Conservation (phyloP, 805 yeast genomes). For the Starmerella riodocensis region DNA sequence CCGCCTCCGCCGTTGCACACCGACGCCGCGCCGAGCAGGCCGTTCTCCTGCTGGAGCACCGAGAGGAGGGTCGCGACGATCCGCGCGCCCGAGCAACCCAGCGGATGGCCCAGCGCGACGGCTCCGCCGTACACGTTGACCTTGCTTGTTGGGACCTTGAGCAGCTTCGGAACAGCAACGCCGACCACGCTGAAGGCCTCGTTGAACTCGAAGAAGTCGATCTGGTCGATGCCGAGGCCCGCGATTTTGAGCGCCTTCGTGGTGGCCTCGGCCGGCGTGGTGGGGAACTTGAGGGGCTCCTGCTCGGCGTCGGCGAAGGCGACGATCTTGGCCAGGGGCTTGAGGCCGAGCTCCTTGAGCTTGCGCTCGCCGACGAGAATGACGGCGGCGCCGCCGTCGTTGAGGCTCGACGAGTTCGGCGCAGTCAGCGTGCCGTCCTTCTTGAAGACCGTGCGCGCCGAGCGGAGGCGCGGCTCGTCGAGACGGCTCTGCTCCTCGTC, state of each 20-base stretch:
- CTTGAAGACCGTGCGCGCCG: slow-evolving; percentile 91
- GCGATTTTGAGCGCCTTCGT: slow-evolving; percentile 94
- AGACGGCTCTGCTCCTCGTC: slow-evolving; percentile 81
- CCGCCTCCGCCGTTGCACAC: slow-evolving; percentile 99
- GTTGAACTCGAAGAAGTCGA: slow-evolving; percentile 89
- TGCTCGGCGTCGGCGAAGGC: slow-evolving; percentile 99
- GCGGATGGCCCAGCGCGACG: slow-evolving; percentile 90
- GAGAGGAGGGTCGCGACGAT: slow-evolving; percentile 74
- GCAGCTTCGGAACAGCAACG: slow-evolving; percentile 71
- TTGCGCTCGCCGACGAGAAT: slow-evolving; percentile 74
- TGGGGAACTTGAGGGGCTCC: slow-evolving; percentile 86
- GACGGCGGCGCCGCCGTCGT: slow-evolving; percentile 97
- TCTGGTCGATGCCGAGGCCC: slow-evolving; percentile 44
- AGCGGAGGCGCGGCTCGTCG: slow-evolving; percentile 58
- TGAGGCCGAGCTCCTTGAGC: slow-evolving; percentile 71
- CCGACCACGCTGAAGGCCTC: slow-evolving; percentile 98
- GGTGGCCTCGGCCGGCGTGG: slow-evolving; percentile 88
- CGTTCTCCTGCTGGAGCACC: slow-evolving; percentile 71
- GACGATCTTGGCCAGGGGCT: slow-evolving; percentile 73
- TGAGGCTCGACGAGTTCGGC: slow-evolving; percentile 89
- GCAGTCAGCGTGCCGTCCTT: slow-evolving; percentile 95
- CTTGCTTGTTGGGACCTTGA: slow-evolving; percentile 43
- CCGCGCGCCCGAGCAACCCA: slow-evolving; percentile 95
- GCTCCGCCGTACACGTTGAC: slow-evolving; percentile 94
- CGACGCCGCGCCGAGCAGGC: slow-evolving; percentile 86